Percentiles rank a stretch among this genome's conserved stretches.
Evolutionary conservation across 2,329 filamentous ascomycete genomes (phyloP).

Genomic region (Aspergillus novoparasiticus): DNA sequence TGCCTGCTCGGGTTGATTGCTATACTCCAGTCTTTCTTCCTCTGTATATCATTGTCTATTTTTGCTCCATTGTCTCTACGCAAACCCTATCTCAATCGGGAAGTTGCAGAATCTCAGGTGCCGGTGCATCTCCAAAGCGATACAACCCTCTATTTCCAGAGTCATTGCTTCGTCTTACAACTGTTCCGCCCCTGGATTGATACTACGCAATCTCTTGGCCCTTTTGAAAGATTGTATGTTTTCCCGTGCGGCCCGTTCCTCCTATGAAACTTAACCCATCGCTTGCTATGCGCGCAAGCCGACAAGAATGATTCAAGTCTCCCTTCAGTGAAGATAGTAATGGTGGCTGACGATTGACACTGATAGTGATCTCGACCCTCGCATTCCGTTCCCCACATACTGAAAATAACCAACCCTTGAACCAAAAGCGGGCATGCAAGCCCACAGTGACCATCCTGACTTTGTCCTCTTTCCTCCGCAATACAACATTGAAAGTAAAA

Average conservation of each 20-base stretch:
- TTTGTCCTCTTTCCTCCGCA: constrained; percentile 25
- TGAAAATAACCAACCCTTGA: constrained; percentile 9
- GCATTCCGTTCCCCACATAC: constrained; percentile 10
- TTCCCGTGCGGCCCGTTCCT: constrained; percentile 19
- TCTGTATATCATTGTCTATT: not conserved
- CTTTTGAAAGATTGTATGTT: constrained; percentile 12
- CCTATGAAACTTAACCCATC: constrained; percentile 12
- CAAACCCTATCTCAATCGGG: not conserved
- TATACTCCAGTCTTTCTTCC: not conserved
- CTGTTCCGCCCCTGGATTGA: not conserved
- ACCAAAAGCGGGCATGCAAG: constrained; percentile 23
- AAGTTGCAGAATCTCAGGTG: not conserved
- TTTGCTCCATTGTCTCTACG: not conserved
- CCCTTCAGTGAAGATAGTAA: not conserved
- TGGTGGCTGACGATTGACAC: constrained; percentile 15
- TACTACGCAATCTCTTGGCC: not conserved
- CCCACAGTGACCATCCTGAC: constrained; percentile 18
- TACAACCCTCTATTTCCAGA: not conserved
- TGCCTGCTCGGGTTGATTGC: not conserved
- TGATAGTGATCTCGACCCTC: constrained; percentile 8
- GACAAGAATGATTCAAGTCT: not conserved
- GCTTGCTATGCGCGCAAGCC: not conserved
- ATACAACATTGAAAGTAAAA: constrained; percentile 20
- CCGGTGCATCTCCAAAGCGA: not conserved
- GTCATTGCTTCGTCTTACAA: not conserved